These are phyloP conservation scores for Termitomyces sp. DNA, from an alignment of 768 basidiomycete genomes.

Conservation along the genomic window DNA sequence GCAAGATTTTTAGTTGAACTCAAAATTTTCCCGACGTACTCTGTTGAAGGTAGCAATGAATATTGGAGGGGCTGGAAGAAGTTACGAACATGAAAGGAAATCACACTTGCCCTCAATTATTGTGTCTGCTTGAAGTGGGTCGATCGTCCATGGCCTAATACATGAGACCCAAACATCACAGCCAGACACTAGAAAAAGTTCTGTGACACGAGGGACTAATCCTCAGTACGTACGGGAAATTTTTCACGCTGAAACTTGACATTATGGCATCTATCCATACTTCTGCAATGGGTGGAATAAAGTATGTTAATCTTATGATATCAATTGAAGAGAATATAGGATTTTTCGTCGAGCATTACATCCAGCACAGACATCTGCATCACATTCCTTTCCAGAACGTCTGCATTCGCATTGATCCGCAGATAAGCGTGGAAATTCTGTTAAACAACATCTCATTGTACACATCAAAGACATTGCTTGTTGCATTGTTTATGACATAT, in stretches of 20 bases:
- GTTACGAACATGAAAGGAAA: background rate
- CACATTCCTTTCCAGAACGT: too few species aligned
- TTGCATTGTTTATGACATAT: constrained; percentile 43
- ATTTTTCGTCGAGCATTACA: too few species aligned
- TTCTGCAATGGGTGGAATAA: constrained; percentile 1
- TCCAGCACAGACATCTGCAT: too few species aligned
- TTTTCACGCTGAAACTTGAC: constrained; percentile 16
- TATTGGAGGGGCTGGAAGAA: background rate
- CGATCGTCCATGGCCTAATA: constrained; percentile 42
- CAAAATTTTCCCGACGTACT: constrained; percentile 33
- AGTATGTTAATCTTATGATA: background rate
- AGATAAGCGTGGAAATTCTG: too few species aligned
- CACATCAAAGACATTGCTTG: constrained; percentile 22
- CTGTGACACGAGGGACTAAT: background rate
- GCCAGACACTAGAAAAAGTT: constrained; percentile 23
- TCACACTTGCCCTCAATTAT: constrained; percentile 20
- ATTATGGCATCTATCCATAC: constrained; percentile 13
- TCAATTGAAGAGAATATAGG: too few species aligned
- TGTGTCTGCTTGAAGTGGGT: constrained; percentile 4
- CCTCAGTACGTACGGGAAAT: constrained; percentile 10
- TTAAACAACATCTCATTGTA: too few species aligned
- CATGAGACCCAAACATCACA: constrained; percentile 29
- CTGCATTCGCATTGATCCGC: too few species aligned
- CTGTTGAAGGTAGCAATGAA: constrained; percentile 17
- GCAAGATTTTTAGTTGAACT: background rate